Base-by-base conservation (phyloP, 257 asterid genomes). In the Solanum gandarillasii region DNA sequence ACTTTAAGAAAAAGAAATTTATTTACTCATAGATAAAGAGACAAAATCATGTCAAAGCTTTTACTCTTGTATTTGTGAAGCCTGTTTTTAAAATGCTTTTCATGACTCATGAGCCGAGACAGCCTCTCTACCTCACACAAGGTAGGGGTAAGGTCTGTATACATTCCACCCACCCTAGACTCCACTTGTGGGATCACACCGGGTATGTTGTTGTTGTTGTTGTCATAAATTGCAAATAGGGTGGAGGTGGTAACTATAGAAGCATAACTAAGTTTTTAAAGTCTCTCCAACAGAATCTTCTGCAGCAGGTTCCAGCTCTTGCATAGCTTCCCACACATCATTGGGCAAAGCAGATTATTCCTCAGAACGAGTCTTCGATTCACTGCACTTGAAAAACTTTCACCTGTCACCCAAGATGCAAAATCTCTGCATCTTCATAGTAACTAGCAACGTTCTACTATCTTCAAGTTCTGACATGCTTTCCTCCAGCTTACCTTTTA, bases 391-490 rank as follows among this genome's bases (percentile, higher is more conserved):
- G 96, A 91, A 88, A 93, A 88, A 93, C 94, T 11, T 94, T 95
- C 76, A 90, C 91, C 16, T 92, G 96, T 89, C 91, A 41, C 88
- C 82, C 92, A 94, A 87, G 98, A 90, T 78, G 91, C 90, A 65
- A 92, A 95, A 78, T 92, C 97, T 96, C 90, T 96, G 46, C 13
- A 41, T 41, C 46, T 41, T 10, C 46, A 10, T 41, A 41, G 46
- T 41, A 41, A 41, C 46, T 60, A 95, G 90, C 89, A 94, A 94
- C 90, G 97, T 94, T 92, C 95, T 94, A 90, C 95, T 94, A 92
- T 94, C 98, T 92, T 96, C 99, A 86, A 95, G 96, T 90, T 94
- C 98, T 25, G 93, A 91, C 95, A 94, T 90, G 93, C 92, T 93
- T 88, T 96, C 99, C 88, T 95, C 99, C 90, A 96, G 88, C 87